Percentiles rank a stretch among this genome's conserved stretches.
phyloP scores from a whole-genome alignment of 2,329 filamentous ascomycete species.

The Chaetomium sp. region DNA sequence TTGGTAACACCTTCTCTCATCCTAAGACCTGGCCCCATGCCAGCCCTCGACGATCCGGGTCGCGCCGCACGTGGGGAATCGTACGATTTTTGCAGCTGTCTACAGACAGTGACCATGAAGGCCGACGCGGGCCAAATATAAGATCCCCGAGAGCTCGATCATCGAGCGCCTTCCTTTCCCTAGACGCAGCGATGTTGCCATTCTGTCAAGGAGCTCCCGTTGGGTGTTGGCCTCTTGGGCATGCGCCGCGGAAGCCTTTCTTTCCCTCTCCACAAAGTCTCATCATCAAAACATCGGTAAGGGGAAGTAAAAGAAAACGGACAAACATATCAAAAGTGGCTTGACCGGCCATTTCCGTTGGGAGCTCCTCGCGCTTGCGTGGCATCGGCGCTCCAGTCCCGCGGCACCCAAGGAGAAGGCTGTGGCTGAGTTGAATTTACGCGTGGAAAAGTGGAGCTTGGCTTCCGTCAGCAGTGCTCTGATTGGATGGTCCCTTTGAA shows the following conservation, averaged over 20 bases:
- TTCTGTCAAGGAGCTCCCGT: no score
- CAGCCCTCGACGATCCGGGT: constrained; percentile 20
- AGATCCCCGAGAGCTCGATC: no score
- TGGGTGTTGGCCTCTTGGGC: no score
- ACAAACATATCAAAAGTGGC: background rate
- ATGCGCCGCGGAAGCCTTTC: no score
- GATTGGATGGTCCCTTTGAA: background rate
- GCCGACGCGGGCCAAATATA: no score
- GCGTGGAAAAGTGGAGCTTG: constrained; percentile 7
- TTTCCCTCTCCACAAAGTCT: no score
- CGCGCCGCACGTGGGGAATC: constrained; percentile 21
- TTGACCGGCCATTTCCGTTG: background rate
- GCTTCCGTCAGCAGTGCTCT: background rate
- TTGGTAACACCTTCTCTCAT: background rate
- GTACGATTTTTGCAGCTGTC: constrained; percentile 20
- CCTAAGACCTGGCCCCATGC: constrained; percentile 18
- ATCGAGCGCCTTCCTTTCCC: no score
- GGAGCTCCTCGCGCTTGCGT: background rate
- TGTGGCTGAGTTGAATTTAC: constrained; percentile 16
- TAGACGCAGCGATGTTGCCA: no score
- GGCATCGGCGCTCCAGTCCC: background rate
- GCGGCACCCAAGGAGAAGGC: background rate
- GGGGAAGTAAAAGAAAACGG: background rate
- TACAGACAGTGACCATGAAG: background rate
- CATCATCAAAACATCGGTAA: background rate